Conservation (phyloP, 2,329 filamentous ascomycete species). For the Ceratocystis cubensis region DNA sequence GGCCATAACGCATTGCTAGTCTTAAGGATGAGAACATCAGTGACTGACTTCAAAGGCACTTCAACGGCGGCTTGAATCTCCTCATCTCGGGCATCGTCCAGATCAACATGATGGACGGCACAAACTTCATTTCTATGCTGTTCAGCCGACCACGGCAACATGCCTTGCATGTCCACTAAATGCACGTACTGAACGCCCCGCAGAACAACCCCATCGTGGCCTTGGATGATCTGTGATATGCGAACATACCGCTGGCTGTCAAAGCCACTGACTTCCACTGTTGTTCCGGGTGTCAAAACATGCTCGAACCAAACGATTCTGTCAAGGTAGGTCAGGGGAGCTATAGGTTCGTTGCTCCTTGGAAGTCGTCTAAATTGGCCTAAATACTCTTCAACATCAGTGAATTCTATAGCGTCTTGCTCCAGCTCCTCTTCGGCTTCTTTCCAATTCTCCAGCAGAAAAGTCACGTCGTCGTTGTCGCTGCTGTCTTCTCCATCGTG, state of each 20-base stretch:
- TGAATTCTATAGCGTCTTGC: constrained; percentile 29
- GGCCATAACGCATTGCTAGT: constrained; percentile 45
- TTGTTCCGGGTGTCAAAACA: neutral
- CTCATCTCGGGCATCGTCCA: constrained; percentile 27
- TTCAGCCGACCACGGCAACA: constrained; percentile 26
- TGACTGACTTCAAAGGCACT: constrained; percentile 31
- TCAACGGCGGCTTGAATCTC: constrained; percentile 33
- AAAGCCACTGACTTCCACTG: constrained; percentile 18
- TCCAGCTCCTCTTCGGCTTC: constrained; percentile 19
- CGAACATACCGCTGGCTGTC: constrained; percentile 19
- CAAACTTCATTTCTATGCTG: constrained; percentile 34
- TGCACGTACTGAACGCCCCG: constrained; percentile 32
- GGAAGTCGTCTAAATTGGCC: neutral
- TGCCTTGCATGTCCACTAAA: constrained; percentile 28
- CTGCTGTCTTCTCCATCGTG: too few relatives aligned
- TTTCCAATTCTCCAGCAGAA: constrained; percentile 10
- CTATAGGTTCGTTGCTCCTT: constrained; percentile 10
- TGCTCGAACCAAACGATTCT: neutral
- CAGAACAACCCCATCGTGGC: constrained; percentile 23
- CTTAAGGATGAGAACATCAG: constrained; percentile 33
- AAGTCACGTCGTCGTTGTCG: constrained; percentile 11
- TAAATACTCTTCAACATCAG: constrained; percentile 23
- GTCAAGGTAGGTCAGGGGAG: neutral
- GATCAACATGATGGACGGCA: constrained; percentile 32
- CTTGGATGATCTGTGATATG: constrained; percentile 32